Evolutionary conservation across 306 rosid species (phyloP), one percentile per base, ranked within the genome.

Genomic region (Castanea sativa): DNA sequence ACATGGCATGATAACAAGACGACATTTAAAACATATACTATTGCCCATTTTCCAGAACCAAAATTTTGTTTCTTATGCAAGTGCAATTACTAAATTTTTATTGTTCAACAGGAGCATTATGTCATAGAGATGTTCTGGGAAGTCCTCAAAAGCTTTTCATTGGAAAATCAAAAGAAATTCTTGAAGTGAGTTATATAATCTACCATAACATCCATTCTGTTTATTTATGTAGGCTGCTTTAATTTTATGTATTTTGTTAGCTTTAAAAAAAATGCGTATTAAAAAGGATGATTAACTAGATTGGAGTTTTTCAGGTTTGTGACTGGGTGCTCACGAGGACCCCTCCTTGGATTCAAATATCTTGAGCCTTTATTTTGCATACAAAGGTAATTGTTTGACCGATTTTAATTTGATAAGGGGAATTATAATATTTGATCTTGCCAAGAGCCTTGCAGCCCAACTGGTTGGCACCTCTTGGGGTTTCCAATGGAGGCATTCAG

Each of bases 261-360:
- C 61, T 51, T 79, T 35, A 59, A 73, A 32, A 68, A 49, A 73
- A 33, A 69, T 53, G 74, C 73, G 15, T 60, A 14, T 78, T 52
- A 6, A 60, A 51, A 43, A 74, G 74, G 83, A 73, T 73, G 58
- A 76, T 71, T 71, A 68, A 73, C 33, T 73, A 43, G 76, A 70
- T 74, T 16, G 32, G 25, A 10, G 74, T 73, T 77, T 56, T 77
- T 61, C 88, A 94, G 99, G 89, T 95, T 95, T 88, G 99, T 93
- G 81, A 92, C 99, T 13, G 98, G 99, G 76, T 95, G 99, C 85
- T 95, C 99, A 21, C 89, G 99, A 49, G 99, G 99, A 78, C 99
- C 99, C 20, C 86, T 95, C 85, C 98, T 95, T 76, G 99, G 99
- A 73, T 95, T 95, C 83, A 83, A 69, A 85, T 89, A 89, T 79